Evolutionary conservation across 2,329 filamentous ascomycete species (phyloP), one percentile per base, ranked within the genome.

Genomic region (Cytospora paraplurivora): DNA sequence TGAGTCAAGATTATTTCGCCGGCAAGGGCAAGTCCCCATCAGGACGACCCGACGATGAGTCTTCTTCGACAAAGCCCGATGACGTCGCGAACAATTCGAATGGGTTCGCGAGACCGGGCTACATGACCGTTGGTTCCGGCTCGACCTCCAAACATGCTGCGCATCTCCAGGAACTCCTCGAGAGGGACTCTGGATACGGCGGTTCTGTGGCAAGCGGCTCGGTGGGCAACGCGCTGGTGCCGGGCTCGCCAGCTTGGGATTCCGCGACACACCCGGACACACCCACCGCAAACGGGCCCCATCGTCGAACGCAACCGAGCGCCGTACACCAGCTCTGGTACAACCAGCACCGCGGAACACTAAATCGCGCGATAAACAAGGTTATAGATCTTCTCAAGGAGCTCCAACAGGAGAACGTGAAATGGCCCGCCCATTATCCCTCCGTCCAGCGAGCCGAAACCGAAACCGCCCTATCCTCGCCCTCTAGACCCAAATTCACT

Each of bases 351-450:
- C 88, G 93, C 64, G 91, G 88, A 7, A 87, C 91, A 37, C 85
- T 99, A n/a, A 92, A 87, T 51, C 89, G 93, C 65, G 90, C 93
- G 15, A 97, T 99, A 73, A 91, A 88, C 72, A 87, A 88, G 69
- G 94, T 93, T 10, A 86, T 97, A 63, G 92, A 97, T 65, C 86
- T 92, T 2, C 79, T 99, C 68, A 89, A 90, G 74, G 87, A 86
- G 65, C 83, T 99, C 63, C 93, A 96, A 76, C 85, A 93, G 67
- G 95, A 92, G 84, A 99, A 99, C 72, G 80, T 89, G 15, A 85
- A 88, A 72, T 98, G 95, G 95, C 95, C 95, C 1, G 94, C 93
- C 37, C 91, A 96, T 74, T 99, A 99, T 74, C 95, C 95, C 59
- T 92, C 93, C 2, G 88, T 94, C 3, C 88, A 92, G 72, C 82